phyloP scores from a whole-genome alignment of 148 eudicot genomes.

The Bassia scoparia region DNA sequence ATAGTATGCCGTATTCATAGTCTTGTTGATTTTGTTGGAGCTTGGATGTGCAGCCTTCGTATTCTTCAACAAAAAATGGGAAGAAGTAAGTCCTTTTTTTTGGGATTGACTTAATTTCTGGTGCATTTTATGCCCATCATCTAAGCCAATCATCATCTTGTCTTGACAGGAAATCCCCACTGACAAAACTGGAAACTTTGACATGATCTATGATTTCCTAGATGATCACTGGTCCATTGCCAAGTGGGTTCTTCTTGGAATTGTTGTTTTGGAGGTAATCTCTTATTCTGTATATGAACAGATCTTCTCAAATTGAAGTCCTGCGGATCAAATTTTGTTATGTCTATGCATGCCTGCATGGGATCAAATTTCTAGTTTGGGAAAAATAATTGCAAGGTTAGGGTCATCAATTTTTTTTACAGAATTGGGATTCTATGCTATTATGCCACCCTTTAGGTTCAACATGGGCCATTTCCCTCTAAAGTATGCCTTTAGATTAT shows the following conservation, averaged over 20 bases:
- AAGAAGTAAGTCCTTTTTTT: conserved; percentile 45
- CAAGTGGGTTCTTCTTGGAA: conserved; percentile 90
- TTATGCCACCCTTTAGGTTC: too few relatives aligned
- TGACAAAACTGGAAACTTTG: conserved; percentile 80
- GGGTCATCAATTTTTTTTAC: too few relatives aligned
- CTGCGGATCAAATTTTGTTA: not conserved
- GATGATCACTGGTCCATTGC: conserved; percentile 63
- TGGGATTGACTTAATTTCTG: conserved; percentile 3
- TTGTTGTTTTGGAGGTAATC: conserved; percentile 77
- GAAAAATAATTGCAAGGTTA: too few relatives aligned
- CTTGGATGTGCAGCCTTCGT: conserved; percentile 77
- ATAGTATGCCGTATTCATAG: conserved; percentile 70
- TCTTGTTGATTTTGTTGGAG: conserved; percentile 79
- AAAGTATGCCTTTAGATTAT: too few relatives aligned
- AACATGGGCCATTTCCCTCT: too few relatives aligned
- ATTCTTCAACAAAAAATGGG: conserved; percentile 79
- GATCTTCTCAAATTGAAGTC: not conserved
- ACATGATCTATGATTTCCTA: conserved; percentile 65
- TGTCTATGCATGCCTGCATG: too few relatives aligned
- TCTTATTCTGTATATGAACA: not conserved
- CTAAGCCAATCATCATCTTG: not conserved
- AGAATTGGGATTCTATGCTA: too few relatives aligned
- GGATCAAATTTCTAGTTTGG: too few relatives aligned
- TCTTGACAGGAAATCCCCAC: conserved; percentile 61
- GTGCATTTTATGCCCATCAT: conserved; percentile 1